Percentiles rank a stretch among this genome's conserved stretches.
phyloP scores from a whole-genome alignment of 306 rosid genomes.

The Trifolium repens region DNA sequence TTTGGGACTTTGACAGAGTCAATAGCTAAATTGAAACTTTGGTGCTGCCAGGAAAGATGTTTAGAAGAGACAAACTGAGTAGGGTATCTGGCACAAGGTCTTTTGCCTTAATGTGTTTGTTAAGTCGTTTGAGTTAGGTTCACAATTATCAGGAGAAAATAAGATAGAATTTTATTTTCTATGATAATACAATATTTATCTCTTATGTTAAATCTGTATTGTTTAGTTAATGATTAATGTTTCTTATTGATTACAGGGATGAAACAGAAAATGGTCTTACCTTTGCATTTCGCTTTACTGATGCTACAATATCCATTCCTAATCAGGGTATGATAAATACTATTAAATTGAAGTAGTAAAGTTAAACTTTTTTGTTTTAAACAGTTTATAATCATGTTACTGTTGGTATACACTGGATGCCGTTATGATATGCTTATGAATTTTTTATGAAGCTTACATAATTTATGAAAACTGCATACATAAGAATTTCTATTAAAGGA shows the following conservation, averaged over 20 bases:
- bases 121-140: conserved; percentile 2
- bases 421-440: conserved; percentile 3
- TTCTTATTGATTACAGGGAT: conserved; percentile 67
- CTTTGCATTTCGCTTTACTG: conserved; percentile 98
- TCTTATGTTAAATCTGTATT: conserved; percentile 16
- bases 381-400: conserved; percentile 19
- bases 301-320: conserved; percentile 81
- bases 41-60: background rate
- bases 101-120: background rate
- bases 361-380: background rate
- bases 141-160: background rate
- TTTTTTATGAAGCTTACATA: conserved; percentile 26
- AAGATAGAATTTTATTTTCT: background rate
- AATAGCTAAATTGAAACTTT: background rate
- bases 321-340: conserved; percentile 73
- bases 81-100: background rate
- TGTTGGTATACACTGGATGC: conserved; percentile 1
- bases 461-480: background rate
- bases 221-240: background rate
- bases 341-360: conserved; percentile 33
- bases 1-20: background rate
- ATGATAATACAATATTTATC: conserved; percentile 24
- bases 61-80: background rate
- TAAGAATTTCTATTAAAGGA: conserved; percentile 9
- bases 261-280: conserved; percentile 91